Percentiles rank a stretch among this genome's conserved stretches.
These are phyloP conservation scores for Mycena alexandri DNA, from an alignment of 768 basidiomycete genomes.

Conservation along the genomic window DNA sequence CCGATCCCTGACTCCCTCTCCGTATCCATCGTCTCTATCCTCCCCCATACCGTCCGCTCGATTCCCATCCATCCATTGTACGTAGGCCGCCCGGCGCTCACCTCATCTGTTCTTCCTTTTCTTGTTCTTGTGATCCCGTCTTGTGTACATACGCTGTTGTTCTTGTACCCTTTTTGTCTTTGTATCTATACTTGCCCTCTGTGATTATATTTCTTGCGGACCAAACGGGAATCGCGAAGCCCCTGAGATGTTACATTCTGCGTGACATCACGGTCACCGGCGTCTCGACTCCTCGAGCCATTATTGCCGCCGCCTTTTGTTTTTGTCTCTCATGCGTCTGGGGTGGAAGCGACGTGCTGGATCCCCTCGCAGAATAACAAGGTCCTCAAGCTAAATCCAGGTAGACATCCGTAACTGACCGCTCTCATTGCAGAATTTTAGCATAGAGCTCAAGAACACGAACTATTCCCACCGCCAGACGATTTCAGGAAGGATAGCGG, in stretches of 20 bases:
- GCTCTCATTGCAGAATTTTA: slow-evolving; percentile 3
- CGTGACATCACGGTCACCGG: no score
- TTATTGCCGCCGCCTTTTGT: no score
- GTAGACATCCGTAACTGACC: background rate
- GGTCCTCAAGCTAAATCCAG: background rate
- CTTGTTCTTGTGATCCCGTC: slow-evolving; percentile 12
- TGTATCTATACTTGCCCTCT: slow-evolving; percentile 16
- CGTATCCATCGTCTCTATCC: background rate
- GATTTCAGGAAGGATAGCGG: background rate
- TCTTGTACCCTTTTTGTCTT: slow-evolving; percentile 21
- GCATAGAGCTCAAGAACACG: slow-evolving; percentile 1
- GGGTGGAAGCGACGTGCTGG: slow-evolving; percentile 24
- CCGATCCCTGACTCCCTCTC: background rate
- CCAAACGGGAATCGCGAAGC: no score
- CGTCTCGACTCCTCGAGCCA: no score
- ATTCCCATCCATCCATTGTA: background rate
- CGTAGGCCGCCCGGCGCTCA: slow-evolving; percentile 5
- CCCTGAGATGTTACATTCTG: no score
- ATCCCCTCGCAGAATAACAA: slow-evolving; percentile 27
- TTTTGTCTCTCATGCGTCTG: slow-evolving; percentile 34
- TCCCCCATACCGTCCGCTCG: background rate
- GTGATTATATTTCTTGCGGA: slow-evolving; percentile 1
- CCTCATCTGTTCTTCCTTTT: slow-evolving; percentile 2
- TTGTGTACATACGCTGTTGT: slow-evolving; percentile 24
- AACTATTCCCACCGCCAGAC: no score